These are phyloP conservation scores for Penicillium sp. DNA, from an alignment of 2,329 filamentous ascomycete species.

Conservation along the genomic window DNA sequence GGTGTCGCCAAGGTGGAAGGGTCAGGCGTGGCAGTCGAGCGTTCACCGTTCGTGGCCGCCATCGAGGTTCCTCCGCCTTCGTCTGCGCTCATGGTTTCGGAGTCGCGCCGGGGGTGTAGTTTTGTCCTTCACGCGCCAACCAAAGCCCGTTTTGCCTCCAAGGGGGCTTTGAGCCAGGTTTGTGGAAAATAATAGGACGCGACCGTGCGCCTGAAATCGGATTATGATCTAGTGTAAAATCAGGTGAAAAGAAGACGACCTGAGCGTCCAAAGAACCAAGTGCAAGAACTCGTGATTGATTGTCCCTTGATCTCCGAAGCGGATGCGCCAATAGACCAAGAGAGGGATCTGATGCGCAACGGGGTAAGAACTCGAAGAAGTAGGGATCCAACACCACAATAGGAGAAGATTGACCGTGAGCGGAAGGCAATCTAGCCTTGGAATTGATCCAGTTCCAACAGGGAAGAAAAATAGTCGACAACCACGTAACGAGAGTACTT, in stretches of 20 bases:
- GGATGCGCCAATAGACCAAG: slow-evolving; percentile 36
- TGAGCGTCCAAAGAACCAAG: slow-evolving; percentile 4
- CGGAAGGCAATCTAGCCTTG: slow-evolving; percentile 2
- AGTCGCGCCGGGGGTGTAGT: slow-evolving; percentile 30
- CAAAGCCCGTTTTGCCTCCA: slow-evolving; percentile 12
- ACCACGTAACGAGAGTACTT: slow-evolving; percentile 20
- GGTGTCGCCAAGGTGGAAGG: slow-evolving; percentile 38
- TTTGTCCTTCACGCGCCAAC: slow-evolving; percentile 26
- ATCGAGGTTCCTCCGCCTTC: slow-evolving; percentile 38
- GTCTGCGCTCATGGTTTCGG: slow-evolving; percentile 44
- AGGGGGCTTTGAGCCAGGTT: not conserved
- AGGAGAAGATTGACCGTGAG: slow-evolving; percentile 14
- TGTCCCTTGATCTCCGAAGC: slow-evolving; percentile 29
- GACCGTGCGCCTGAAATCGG: slow-evolving; percentile 18
- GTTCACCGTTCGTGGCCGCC: slow-evolving; percentile 42
- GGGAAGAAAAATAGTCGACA: slow-evolving; percentile 17
- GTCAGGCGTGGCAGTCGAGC: slow-evolving; percentile 35
- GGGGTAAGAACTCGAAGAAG: slow-evolving; percentile 29
- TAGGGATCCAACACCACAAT: slow-evolving; percentile 24
- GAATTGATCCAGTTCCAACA: slow-evolving; percentile 8
- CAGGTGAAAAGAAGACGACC: slow-evolving; percentile 5
- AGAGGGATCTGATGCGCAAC: slow-evolving; percentile 33
- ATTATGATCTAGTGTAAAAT: slow-evolving; percentile 3
- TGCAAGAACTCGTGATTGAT: slow-evolving; percentile 25
- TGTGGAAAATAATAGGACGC: slow-evolving; percentile 17